phyloP scores from a whole-genome alignment of 371 early-diverging fungal genomes.

The Coemansia sp. region DNA sequence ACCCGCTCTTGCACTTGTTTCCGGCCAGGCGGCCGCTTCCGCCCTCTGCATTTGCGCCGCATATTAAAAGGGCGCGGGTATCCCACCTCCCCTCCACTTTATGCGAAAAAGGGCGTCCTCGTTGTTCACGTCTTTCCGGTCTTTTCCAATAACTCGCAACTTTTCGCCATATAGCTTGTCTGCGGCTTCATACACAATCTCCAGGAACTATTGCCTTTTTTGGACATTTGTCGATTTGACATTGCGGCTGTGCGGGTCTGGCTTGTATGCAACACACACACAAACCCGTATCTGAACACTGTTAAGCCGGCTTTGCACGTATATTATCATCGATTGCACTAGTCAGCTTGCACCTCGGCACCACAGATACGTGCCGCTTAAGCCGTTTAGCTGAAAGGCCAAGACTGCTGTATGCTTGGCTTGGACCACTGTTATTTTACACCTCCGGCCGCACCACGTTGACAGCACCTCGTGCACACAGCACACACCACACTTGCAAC shows the following conservation, averaged over 20 bases:
- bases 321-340: too few species aligned
- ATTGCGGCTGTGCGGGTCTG: constrained; percentile 1
- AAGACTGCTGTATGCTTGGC: too few species aligned
- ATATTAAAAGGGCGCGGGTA: constrained; percentile 16
- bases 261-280: background rate
- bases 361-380: background rate
- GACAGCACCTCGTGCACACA: background rate
- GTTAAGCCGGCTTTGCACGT: background rate
- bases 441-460: background rate
- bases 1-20: background rate
- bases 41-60: background rate
- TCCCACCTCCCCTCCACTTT: background rate
- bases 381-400: too few species aligned
- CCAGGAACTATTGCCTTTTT: constrained; percentile 4
- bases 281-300: background rate
- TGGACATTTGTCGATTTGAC: constrained; percentile 1
- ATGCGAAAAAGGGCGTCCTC: background rate
- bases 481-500: background rate
- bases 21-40: background rate
- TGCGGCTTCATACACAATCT: too few species aligned
- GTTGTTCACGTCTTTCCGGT: background rate
- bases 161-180: too few species aligned
- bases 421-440: background rate
- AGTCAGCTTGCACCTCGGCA: too few species aligned
- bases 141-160: background rate